Evolutionary conservation across 108 stramenopile genomes (phyloP), one percentile per base, ranked within the genome.

Genomic region (Nitzschia sp.): DNA sequence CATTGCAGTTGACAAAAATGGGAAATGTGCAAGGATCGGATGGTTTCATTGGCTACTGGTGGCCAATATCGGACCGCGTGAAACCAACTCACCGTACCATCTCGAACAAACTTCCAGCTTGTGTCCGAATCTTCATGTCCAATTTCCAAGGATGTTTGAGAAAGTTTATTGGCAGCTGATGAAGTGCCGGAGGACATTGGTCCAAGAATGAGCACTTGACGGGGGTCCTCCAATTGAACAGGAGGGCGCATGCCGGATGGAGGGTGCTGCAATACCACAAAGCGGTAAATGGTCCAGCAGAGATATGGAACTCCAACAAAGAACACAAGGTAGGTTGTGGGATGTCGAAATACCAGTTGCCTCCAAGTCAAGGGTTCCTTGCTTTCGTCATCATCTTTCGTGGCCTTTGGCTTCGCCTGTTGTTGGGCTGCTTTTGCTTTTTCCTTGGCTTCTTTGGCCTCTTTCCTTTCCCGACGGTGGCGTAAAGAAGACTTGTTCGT

Each of bases 141-240:
- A 50, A 83, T 53, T 72, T 83, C 82, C 55, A 83, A 46, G 11
- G 53, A 24, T 10, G 17, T 19, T 14, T 50, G 51, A 6, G 64
- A 53, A 10, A 79, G 37, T 41, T 76, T 56, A 22, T 56, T 15
- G 29, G 70, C 55, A 3, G 69, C 44, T 17, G 74, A 71, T 17
- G 57, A 65, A 1, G 71, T 77, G 10, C 69, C 76, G 17, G 61
- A 67, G 17, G 59, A 63, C 57, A 84, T 84, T 34, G 74, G 63
- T 26, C 86, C 84, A 0, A 90, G 55, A 46, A 90, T 84, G 25
- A 90, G 73, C 3, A 90, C 56, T 57, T 87, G 89, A 19, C 89
- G 72, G 7, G 59, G 34, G 15, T 85, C 83, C 11, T 34, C 10
- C 12, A 26, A 8, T 24, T n/a, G 11, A 14, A 63, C 71, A 17